phyloP scores from a whole-genome alignment of 2,329 filamentous ascomycete species.

The Drechslerella dactyloides region DNA sequence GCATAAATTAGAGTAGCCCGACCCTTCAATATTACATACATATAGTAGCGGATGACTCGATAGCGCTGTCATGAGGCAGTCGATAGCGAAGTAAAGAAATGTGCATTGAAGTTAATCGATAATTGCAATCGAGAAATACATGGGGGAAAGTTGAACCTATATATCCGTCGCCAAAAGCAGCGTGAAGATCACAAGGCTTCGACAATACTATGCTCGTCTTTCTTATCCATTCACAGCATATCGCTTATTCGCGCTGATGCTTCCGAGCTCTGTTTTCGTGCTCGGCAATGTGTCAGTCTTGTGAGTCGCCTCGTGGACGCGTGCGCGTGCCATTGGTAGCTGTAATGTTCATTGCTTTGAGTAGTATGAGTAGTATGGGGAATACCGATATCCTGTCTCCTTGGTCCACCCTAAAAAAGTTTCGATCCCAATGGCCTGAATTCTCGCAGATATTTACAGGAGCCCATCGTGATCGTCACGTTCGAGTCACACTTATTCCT shows the following conservation, averaged over 20 bases:
- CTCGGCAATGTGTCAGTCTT: too few relatives aligned
- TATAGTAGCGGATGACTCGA: background rate
- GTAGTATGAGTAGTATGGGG: too few relatives aligned
- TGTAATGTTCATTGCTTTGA: too few relatives aligned
- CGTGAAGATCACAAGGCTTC: background rate
- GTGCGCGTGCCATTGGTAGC: too few relatives aligned
- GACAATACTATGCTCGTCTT: background rate
- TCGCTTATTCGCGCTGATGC: background rate
- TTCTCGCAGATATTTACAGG: too few relatives aligned
- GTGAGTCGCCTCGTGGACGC: too few relatives aligned
- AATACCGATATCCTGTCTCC: too few relatives aligned
- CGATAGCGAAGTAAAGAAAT: background rate
- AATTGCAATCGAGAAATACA: background rate
- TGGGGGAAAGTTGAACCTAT: background rate
- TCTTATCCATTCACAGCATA: background rate
- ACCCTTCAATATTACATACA: background rate
- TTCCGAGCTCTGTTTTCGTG: background rate
- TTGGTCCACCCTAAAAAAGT: too few relatives aligned
- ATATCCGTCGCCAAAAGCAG: background rate
- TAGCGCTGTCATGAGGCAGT: background rate
- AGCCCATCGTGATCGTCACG: too few relatives aligned
- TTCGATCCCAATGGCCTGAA: too few relatives aligned
- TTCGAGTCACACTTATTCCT: too few relatives aligned
- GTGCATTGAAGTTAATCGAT: background rate
- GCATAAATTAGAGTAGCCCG: background rate